phyloP scores from a whole-genome alignment of 1,284 basidiomycete species.

The Irpex lacteus region DNA sequence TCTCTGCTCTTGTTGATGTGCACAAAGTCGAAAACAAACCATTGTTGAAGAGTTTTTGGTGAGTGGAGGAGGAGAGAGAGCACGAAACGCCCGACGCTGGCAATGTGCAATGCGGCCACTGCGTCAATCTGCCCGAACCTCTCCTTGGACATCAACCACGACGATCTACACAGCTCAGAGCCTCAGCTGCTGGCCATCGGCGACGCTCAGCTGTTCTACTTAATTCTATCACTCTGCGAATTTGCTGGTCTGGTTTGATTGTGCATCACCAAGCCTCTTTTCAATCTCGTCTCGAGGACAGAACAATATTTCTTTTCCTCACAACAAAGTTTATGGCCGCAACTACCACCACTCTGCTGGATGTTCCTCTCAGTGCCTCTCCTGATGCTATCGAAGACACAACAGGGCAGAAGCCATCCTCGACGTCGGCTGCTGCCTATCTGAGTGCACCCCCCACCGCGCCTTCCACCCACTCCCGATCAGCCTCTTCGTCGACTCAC shows the following conservation, averaged over 20 bases:
- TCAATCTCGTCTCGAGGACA: neutral
- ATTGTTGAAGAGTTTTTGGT: conserved; percentile 6
- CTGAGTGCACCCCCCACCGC: neutral
- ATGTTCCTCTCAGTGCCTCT: neutral
- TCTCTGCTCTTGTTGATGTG: neutral
- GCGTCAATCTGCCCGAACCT: neutral
- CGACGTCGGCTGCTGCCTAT: neutral
- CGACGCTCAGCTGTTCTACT: neutral
- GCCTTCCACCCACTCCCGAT: neutral
- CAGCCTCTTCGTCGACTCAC: neutral
- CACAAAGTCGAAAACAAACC: conserved; percentile 6
- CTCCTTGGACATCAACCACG: conserved; percentile 4
- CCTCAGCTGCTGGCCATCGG: neutral
- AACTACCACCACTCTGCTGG: neutral
- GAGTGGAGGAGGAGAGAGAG: neutral
- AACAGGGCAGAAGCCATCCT: neutral
- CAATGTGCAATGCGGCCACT: neutral
- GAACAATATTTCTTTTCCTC: neutral
- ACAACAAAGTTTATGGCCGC: neutral
- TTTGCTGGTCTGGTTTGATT: neutral
- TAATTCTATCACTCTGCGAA: neutral
- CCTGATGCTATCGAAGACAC: conserved; percentile 1
- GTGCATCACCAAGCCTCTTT: neutral
- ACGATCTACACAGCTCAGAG: conserved; percentile 2
- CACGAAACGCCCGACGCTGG: neutral